Base-by-base conservation (phyloP, 805 yeast genomes). In the Candida tibetensis region DNA sequence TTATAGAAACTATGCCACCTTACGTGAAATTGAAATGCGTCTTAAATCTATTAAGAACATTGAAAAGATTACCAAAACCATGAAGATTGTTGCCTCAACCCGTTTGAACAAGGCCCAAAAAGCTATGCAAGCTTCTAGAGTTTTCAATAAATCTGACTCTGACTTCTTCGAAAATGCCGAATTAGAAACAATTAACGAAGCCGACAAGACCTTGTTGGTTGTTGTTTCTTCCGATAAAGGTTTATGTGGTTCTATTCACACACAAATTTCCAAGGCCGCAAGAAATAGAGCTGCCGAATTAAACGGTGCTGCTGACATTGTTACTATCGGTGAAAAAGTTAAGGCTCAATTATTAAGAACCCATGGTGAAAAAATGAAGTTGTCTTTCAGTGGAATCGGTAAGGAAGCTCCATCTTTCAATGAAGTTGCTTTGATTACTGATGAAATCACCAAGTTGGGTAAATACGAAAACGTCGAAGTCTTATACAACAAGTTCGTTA, bases 61-160 rank as follows among this genome's bases (percentile, higher is more conserved):
- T 68, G 97, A 93, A 75, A 93, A 93, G 77, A 93, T 93, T 74
- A 93, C 99, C 73, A 93, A 93, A 74, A 93, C 99, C 69, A 93
- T 93, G 98, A 93, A 90, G 78, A 84, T 93, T 71, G 99, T 93
- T 59, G 99, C 99, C 29, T 91, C 98, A 29, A 93, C 99, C 55
- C 85, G 96, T 74, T 80, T 93, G 66, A 76, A 80, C 64, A 89
- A 86, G 72, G 99, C 99, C 46, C 96, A 89, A 72, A 85, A 83
- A 68, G 95, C 97, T 45, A 91, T 89, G 89, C 72, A 75, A 52
- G 78, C 86, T 35, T 84, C 97, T 35, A 82, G 95, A 66, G 83
- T 79, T 45, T 91, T 86, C 76, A 82, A 82, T 61, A 75, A 76
- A 55, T 81, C 90, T 43, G 95, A 89, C 60, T 53, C 73, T 46